These are phyloP conservation scores for Xylaria telfairii DNA, from an alignment of 495 filamentous ascomycete species.

Conservation along the genomic window DNA sequence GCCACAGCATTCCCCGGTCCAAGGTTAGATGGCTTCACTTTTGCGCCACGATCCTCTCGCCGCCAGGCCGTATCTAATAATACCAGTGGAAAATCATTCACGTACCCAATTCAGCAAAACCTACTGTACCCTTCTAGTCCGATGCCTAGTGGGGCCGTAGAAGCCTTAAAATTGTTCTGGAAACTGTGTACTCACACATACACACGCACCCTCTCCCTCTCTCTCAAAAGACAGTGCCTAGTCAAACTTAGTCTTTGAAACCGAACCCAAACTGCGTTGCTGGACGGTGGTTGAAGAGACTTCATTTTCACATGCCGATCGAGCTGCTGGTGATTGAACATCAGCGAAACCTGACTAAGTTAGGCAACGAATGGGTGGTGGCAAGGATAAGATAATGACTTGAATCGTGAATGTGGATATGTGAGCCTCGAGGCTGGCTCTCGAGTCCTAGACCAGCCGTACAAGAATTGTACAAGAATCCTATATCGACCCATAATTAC, in stretches of 20 bases:
- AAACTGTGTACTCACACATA: too few species aligned
- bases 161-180: background rate
- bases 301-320: slow-evolving; percentile 7
- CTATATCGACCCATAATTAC: slow-evolving; percentile 10
- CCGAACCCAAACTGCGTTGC: too few species aligned
- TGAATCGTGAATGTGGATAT: slow-evolving; percentile 22
- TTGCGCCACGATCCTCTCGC: background rate
- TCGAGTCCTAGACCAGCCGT: background rate
- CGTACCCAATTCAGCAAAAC: background rate
- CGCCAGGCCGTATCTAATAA: background rate
- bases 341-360: background rate
- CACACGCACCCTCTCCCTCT: too few species aligned
- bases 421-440: slow-evolving; percentile 13
- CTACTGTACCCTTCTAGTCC: background rate
- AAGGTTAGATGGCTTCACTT: background rate
- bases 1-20: background rate
- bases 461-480: background rate
- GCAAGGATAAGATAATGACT: slow-evolving; percentile 1
- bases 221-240: background rate
- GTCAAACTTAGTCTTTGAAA: too few species aligned
- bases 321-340: background rate
- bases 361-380: background rate
- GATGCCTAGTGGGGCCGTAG: background rate
- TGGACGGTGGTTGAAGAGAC: background rate
- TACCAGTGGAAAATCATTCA: background rate